Evolutionary conservation across 345 rosid species (phyloP).

Genomic region (Diplotaxis tenuifolia): DNA sequence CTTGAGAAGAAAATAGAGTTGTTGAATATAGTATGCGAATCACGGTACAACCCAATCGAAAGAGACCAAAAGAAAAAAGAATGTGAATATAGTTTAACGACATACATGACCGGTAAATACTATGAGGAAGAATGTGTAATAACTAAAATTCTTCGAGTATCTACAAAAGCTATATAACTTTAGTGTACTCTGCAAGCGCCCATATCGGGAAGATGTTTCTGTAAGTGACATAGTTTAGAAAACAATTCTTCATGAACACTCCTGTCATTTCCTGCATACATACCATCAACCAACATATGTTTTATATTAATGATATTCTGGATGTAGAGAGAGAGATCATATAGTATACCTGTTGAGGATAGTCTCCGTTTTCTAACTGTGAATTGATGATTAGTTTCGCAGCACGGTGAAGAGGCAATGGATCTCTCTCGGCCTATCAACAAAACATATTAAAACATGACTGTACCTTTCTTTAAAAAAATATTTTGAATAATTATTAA

Average conservation of each 20-base stretch:
- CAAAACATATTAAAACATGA: neutral
- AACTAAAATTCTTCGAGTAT: neutral
- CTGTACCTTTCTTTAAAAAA: neutral
- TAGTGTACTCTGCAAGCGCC: constrained; percentile 57
- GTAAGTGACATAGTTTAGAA: constrained; percentile 61
- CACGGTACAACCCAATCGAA: neutral
- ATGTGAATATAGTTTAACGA: neutral
- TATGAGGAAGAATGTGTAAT: neutral
- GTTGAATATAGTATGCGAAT: neutral
- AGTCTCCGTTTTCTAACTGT: constrained; percentile 55
- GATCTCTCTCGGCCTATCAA: constrained; percentile 49
- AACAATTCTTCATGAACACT: constrained; percentile 61
- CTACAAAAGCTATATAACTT: neutral
- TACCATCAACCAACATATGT: neutral
- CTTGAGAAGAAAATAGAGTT: neutral
- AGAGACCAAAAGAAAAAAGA: neutral
- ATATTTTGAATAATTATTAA: neutral
- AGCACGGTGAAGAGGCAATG: constrained; percentile 55
- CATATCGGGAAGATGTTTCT: constrained; percentile 56
- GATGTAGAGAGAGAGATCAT: neutral
- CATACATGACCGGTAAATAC: neutral
- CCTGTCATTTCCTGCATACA: constrained; percentile 55
- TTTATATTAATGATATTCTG: neutral
- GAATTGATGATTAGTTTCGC: constrained; percentile 63
- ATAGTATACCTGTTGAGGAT: constrained; percentile 52